Evolutionary conservation across 768 basidiomycete genomes (phyloP).

Genomic region (Pisolithus marmoratus): DNA sequence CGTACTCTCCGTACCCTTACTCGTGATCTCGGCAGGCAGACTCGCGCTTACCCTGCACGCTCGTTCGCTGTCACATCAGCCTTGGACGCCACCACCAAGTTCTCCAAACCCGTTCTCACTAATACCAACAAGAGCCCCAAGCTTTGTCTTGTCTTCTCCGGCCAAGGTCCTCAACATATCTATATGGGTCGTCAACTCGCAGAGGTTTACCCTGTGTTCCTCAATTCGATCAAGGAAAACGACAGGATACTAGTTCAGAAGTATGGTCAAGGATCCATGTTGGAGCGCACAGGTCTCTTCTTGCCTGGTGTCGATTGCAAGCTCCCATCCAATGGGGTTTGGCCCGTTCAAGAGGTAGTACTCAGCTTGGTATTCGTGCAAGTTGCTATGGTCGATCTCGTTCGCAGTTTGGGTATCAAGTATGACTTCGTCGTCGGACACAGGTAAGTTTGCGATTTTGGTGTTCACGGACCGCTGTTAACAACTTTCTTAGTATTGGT

Average conservation of each 20-base stretch:
- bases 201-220: conserved; percentile 26
- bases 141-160: conserved; percentile 30
- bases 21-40: conserved; percentile 24
- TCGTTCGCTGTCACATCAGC: conserved; percentile 20
- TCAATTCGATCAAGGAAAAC: conserved; percentile 24
- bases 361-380: conserved; percentile 30
- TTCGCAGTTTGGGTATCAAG: conserved; percentile 25
- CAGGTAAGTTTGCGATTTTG: conserved; percentile 13
- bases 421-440: conserved; percentile 32
- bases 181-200: conserved; percentile 33
- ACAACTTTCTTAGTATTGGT: conserved; percentile 16
- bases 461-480: conserved; percentile 4
- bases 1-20: conserved; percentile 20
- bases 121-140: conserved; percentile 21
- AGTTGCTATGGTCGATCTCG: conserved; percentile 28
- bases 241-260: conserved; percentile 28
- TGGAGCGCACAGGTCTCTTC: conserved; percentile 31
- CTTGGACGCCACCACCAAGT: conserved; percentile 19
- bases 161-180: conserved; percentile 32
- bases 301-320: conserved; percentile 20
- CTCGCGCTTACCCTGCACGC: conserved; percentile 25
- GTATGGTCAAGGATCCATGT: conserved; percentile 25
- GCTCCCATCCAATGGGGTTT: conserved; percentile 19
- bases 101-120: conserved; percentile 24
- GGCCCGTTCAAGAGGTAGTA: conserved; percentile 30